A percentile compares a stretch with the other conserved stretches of the same genome.
phyloP scores from a whole-genome alignment of 2,329 filamentous ascomycete genomes.

The Monosporascus cannonballus region DNA sequence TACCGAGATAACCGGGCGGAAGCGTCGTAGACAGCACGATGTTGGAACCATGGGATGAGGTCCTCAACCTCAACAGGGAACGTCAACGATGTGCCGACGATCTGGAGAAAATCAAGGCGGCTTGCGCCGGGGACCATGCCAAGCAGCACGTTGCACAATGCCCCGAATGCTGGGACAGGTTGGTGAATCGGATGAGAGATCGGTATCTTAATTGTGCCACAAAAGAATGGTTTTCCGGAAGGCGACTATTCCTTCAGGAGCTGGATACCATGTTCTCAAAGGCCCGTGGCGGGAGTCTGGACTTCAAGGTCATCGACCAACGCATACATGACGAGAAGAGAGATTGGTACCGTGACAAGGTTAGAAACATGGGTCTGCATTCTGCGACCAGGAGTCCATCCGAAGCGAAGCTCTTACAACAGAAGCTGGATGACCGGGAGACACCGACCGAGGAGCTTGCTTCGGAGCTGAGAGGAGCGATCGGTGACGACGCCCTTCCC shows the following conservation, averaged over 20 bases:
- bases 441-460: constrained; percentile 20
- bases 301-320: constrained; percentile 40
- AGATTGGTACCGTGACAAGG: constrained; percentile 43
- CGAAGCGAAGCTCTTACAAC: constrained; percentile 20
- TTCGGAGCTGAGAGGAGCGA: constrained; percentile 16
- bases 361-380: constrained; percentile 20
- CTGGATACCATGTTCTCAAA: constrained; percentile 44
- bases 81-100: constrained; percentile 32
- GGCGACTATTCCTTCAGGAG: constrained; percentile 42
- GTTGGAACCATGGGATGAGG: constrained; percentile 28
- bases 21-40: constrained; percentile 10
- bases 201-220: constrained; percentile 30
- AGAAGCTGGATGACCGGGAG: constrained; percentile 20
- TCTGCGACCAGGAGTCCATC: constrained; percentile 17
- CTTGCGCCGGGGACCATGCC: constrained; percentile 37
- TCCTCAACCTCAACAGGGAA: constrained; percentile 23
- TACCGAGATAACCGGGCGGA: too few species aligned
- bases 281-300: constrained; percentile 36
- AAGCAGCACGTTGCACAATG: constrained; percentile 40
- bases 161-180: constrained; percentile 39
- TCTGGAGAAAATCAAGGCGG: constrained; percentile 34
- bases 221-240: constrained; percentile 47
- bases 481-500: constrained; percentile 14
- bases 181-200: constrained; percentile 39
- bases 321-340: constrained; percentile 46